phyloP scores from a whole-genome alignment of 768 basidiomycete genomes.

The Nevesoporus exiguus region DNA sequence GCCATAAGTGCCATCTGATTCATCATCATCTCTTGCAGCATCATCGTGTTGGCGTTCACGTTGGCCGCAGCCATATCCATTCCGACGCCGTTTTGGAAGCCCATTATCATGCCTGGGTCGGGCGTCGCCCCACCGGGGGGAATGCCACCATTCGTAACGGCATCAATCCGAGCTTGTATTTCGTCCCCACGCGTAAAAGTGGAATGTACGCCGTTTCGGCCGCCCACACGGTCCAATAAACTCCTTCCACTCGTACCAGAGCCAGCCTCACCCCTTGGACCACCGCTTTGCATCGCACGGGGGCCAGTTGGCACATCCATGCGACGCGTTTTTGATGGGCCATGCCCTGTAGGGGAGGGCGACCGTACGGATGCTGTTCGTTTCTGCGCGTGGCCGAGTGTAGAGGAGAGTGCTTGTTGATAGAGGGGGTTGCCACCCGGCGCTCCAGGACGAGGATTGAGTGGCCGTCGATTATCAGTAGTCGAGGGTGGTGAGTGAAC shows the following conservation, averaged over 20 bases:
- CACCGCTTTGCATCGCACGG: slow-evolving; percentile 62
- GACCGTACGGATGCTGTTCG: slow-evolving; percentile 64
- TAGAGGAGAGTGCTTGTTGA: slow-evolving; percentile 72
- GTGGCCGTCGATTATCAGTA: slow-evolving; percentile 32
- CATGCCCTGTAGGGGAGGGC: slow-evolving; percentile 56
- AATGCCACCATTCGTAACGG: slow-evolving; percentile 56
- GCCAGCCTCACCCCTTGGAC: slow-evolving; percentile 16
- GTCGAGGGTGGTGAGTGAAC: slow-evolving; percentile 18
- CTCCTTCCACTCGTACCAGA: slow-evolving; percentile 46
- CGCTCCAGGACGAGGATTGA: slow-evolving; percentile 43
- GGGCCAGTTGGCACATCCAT: slow-evolving; percentile 82
- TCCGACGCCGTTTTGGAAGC: slow-evolving; percentile 41
- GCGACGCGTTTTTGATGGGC: slow-evolving; percentile 68
- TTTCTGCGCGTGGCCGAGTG: slow-evolving; percentile 52
- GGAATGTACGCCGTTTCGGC: slow-evolving; percentile 37
- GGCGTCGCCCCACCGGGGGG: slow-evolving; percentile 32
- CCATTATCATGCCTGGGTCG: slow-evolving; percentile 44
- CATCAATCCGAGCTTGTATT: slow-evolving; percentile 77
- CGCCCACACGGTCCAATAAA: slow-evolving; percentile 80
- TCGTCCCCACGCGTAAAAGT: slow-evolving; percentile 50
- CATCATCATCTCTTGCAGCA: slow-evolving; percentile 89
- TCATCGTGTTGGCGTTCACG: slow-evolving; percentile 59
- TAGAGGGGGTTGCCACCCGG: slow-evolving; percentile 47
- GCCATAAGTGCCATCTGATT: slow-evolving; percentile 92
- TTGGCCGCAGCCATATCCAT: slow-evolving; percentile 45